Conservation (phyloP, 129 eudicot genomes). For the Flaveria sonorensis region DNA sequence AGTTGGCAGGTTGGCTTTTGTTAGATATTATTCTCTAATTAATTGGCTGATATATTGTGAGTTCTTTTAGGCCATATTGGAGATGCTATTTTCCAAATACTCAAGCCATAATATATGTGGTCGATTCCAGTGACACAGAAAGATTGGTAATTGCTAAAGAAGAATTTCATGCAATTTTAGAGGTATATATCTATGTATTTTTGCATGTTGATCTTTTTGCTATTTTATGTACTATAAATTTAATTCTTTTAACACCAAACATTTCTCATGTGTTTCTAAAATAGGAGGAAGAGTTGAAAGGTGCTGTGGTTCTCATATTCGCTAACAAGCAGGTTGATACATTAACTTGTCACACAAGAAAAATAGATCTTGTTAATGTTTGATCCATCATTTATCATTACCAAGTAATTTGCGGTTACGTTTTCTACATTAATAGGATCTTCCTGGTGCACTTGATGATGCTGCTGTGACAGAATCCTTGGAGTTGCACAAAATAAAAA, state of each 20-base stretch:
- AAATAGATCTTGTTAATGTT: neutral
- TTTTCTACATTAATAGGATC: conserved; percentile 57
- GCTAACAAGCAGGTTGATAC: conserved; percentile 92
- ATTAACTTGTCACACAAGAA: conserved; percentile 10
- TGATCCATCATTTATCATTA: conserved; percentile 13
- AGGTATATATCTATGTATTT: conserved; percentile 45
- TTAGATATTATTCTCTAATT: conserved; percentile 6
- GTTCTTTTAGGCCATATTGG: conserved; percentile 85
- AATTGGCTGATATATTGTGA: conserved; percentile 27
- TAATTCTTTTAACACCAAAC: conserved; percentile 3
- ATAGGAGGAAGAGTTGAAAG: conserved; percentile 96
- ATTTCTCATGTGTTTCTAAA: conserved; percentile 17
- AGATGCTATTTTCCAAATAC: conserved; percentile 99
- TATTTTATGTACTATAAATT: neutral
- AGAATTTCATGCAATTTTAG: conserved; percentile 96
- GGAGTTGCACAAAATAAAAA: conserved; percentile 95
- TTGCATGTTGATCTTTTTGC: neutral
- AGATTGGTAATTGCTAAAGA: conserved; percentile 91
- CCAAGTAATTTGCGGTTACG: neutral
- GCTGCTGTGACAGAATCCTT: conserved; percentile 96
- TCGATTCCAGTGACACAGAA: conserved; percentile 99
- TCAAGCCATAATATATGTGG: conserved; percentile 97
- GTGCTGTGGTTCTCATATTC: conserved; percentile 86
- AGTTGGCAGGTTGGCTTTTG: too few relatives aligned
- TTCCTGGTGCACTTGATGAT: conserved; percentile 99